Evolutionary conservation across 192 early-diverging fungal species (phyloP).

Genomic region (Entomortierella beljakovae): DNA sequence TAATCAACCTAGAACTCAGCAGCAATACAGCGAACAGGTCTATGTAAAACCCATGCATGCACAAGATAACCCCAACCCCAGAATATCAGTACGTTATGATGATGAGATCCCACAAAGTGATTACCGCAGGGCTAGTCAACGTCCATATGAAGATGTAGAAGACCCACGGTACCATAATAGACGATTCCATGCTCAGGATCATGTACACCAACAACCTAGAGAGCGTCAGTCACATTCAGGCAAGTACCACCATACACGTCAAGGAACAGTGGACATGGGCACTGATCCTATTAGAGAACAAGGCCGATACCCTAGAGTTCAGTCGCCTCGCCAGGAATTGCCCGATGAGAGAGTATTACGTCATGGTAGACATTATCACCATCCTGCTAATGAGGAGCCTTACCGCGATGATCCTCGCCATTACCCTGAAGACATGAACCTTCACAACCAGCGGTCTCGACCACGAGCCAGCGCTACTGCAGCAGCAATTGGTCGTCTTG

Average conservation of each 20-base stretch:
- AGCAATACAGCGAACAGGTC: background rate
- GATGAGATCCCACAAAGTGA: background rate
- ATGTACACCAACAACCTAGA: background rate
- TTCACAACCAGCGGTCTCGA: conserved; percentile 23
- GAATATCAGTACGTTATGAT: conserved; percentile 2
- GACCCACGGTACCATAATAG: background rate
- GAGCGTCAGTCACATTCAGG: conserved; percentile 3
- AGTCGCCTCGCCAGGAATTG: conserved; percentile 5
- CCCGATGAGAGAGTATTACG: background rate
- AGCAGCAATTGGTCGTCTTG: conserved; percentile 43
- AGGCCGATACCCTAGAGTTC: background rate
- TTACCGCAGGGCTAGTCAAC: background rate
- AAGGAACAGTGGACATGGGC: background rate
- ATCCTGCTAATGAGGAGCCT: background rate
- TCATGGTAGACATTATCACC: background rate
- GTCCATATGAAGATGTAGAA: background rate
- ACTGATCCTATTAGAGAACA: background rate
- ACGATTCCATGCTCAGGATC: background rate
- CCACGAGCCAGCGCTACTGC: conserved; percentile 49
- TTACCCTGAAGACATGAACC: conserved; percentile 9
- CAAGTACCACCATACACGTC: background rate
- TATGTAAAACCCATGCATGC: background rate
- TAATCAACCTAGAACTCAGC: no score
- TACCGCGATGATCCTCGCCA: background rate
- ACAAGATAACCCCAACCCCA: background rate